Evolutionary conservation across 768 basidiomycete species (phyloP).

Genomic region (Gloeopeniophorella convolvens): DNA sequence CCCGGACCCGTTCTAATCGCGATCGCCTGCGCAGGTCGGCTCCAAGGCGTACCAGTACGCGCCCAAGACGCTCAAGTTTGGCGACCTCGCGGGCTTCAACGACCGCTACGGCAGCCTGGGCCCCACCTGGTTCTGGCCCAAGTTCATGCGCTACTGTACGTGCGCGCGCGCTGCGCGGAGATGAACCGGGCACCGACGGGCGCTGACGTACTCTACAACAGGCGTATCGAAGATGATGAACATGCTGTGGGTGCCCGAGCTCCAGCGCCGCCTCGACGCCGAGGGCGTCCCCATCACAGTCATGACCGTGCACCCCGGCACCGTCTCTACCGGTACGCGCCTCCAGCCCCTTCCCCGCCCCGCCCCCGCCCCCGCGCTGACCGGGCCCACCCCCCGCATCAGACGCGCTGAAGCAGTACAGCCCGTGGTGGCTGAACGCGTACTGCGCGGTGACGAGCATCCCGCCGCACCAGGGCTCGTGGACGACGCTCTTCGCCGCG

Average conservation of each 20-base stretch:
- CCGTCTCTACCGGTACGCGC: not conserved
- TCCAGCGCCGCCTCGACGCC: slow-evolving; percentile 1
- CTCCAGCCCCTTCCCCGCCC: not conserved
- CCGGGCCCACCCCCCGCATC: no score
- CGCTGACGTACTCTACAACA: no score
- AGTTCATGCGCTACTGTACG: slow-evolving; percentile 4
- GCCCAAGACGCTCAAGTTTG: not conserved
- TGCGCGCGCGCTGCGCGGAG: not conserved
- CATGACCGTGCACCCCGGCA: not conserved
- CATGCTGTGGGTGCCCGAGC: not conserved
- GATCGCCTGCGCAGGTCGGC: not conserved
- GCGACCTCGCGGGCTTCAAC: not conserved
- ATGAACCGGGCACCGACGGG: not conserved
- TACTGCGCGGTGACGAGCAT: not conserved
- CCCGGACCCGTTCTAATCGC: no score
- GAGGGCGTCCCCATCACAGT: not conserved
- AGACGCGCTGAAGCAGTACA: not conserved
- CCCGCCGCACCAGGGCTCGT: not conserved
- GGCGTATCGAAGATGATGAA: slow-evolving; percentile 5
- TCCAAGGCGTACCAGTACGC: not conserved
- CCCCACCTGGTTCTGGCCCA: not conserved
- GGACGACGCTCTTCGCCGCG: slow-evolving; percentile 6
- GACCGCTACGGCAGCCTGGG: not conserved
- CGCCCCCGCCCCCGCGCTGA: not conserved
- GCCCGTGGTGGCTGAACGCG: slow-evolving; percentile 4